These are phyloP conservation scores for Malus fusca DNA, from an alignment of 306 rosid genomes.

Conservation along the genomic window DNA sequence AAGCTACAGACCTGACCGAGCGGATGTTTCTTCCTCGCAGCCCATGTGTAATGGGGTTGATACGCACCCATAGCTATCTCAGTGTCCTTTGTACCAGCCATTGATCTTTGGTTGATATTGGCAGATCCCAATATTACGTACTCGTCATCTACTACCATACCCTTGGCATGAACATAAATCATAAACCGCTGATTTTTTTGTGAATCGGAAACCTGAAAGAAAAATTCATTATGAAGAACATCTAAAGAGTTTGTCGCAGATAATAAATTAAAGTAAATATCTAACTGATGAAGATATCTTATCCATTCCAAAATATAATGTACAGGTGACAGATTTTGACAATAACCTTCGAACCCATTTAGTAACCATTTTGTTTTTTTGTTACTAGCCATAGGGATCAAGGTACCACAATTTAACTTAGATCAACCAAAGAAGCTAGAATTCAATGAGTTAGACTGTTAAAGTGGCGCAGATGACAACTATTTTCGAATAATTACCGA, in stretches of 20 bases:
- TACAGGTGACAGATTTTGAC: background rate
- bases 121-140: slow-evolving; percentile 88
- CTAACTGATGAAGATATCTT: background rate
- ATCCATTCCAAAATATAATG: background rate
- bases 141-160: slow-evolving; percentile 88
- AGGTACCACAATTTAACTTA: background rate
- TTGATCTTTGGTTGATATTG: slow-evolving; percentile 91
- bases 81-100: slow-evolving; percentile 95
- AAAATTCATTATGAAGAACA: slow-evolving; percentile 1
- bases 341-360: background rate
- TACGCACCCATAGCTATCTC: slow-evolving; percentile 98
- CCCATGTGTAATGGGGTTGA: slow-evolving; percentile 87
- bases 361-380: background rate
- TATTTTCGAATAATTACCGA: slow-evolving; percentile 38
- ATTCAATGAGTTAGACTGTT: background rate
- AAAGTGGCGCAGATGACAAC: background rate
- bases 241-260: background rate
- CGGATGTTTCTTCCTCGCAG: slow-evolving; percentile 48
- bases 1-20: slow-evolving; percentile 64
- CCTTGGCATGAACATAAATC: slow-evolving; percentile 97
- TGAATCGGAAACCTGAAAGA: slow-evolving; percentile 42
- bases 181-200: slow-evolving; percentile 51
- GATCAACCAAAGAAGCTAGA: slow-evolving; percentile 2
- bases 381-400: background rate
- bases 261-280: background rate